phyloP scores from a whole-genome alignment of 2,329 filamentous ascomycete species.

The Alternaria angustiovoidea region DNA sequence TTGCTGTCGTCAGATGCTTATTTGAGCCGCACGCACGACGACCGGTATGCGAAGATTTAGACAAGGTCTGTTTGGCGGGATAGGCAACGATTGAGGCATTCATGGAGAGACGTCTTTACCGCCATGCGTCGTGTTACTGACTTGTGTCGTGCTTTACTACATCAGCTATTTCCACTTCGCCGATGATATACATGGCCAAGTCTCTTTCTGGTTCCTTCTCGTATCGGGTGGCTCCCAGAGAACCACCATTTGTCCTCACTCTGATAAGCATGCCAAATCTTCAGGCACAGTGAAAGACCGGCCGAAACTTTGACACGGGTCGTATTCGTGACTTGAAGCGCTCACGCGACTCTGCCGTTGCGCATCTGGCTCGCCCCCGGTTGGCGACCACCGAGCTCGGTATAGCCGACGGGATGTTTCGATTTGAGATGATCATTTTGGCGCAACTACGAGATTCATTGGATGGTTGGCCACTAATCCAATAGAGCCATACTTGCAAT shows the following conservation, averaged over 20 bases:
- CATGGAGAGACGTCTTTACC: neutral
- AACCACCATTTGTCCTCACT: constrained; percentile 28
- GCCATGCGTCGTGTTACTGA: neutral
- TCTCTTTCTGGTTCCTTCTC: constrained; percentile 21
- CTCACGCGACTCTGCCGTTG: constrained; percentile 18
- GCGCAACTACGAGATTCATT: constrained; percentile 22
- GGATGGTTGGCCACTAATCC: constrained; percentile 14
- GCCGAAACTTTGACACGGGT: constrained; percentile 23
- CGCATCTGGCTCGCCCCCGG: constrained; percentile 13
- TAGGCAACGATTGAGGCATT: neutral
- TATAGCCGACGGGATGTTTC: constrained; percentile 9
- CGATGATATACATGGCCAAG: constrained; percentile 21
- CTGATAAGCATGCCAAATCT: constrained; percentile 44
- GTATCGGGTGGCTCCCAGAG: constrained; percentile 5
- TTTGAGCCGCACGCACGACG: constrained; percentile 44
- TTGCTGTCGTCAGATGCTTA: constrained; percentile 51
- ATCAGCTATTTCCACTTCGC: neutral
- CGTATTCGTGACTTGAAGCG: constrained; percentile 22
- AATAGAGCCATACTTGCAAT: constrained; percentile 20
- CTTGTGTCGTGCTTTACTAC: neutral
- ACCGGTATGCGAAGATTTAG: constrained; percentile 18
- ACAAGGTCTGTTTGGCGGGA: constrained; percentile 9
- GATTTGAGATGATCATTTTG: constrained; percentile 18
- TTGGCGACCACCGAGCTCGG: constrained; percentile 15
- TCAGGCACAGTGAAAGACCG: constrained; percentile 16